Conservation (phyloP, 2,329 filamentous ascomycete species). For the Colletotrichum godetiae region DNA sequence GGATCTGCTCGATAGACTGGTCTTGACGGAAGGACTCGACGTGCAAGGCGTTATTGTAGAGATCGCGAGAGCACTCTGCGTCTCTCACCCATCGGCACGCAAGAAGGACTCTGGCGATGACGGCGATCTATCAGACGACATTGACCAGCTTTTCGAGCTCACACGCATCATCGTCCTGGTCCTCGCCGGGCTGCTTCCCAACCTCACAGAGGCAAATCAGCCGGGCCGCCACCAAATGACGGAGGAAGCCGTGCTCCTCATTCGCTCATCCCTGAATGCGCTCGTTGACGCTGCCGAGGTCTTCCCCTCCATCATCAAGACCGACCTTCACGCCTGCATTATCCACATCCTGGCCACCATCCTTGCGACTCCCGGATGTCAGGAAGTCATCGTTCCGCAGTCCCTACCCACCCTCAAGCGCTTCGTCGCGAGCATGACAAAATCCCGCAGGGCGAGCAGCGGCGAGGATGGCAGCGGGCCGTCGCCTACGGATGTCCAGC, state of each 20-base stretch:
- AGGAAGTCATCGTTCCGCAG: constrained; percentile 89
- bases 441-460: constrained; percentile 48
- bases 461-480: constrained; percentile 43
- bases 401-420: constrained; percentile 91
- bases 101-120: constrained; percentile 74
- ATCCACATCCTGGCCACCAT: constrained; percentile 97
- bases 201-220: constrained; percentile 75
- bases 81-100: constrained; percentile 90
- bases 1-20: constrained; percentile 92
- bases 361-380: constrained; percentile 86
- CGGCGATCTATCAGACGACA: constrained; percentile 90
- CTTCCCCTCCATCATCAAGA: constrained; percentile 96
- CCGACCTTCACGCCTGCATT: constrained; percentile 95
- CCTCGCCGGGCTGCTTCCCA: constrained; percentile 87
- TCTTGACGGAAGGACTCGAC: constrained; percentile 88
- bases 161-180: constrained; percentile 97
- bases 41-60: constrained; percentile 94
- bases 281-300: constrained; percentile 95
- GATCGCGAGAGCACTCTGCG: constrained; percentile 89
- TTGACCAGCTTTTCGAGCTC: constrained; percentile 96
- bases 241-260: constrained; percentile 85
- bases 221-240: constrained; percentile 81
- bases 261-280: constrained; percentile 84
- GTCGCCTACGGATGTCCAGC: constrained; percentile 72
- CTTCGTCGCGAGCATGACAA: constrained; percentile 82